phyloP scores from a whole-genome alignment of 192 early-diverging fungal genomes.

The Mycoemilia scoparia region DNA sequence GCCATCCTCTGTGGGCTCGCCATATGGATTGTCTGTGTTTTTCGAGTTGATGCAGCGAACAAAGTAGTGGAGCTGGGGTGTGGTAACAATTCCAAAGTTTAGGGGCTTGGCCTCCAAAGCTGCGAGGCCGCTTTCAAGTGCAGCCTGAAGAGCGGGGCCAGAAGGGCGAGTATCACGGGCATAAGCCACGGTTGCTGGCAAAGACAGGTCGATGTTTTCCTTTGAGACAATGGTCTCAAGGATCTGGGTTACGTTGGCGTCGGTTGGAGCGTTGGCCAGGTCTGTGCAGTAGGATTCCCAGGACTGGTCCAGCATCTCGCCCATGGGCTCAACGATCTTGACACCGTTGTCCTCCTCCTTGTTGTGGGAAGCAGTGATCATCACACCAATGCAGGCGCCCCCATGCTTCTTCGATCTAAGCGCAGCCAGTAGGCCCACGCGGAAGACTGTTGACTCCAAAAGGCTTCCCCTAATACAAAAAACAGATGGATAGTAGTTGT shows the following conservation, averaged over 20 bases:
- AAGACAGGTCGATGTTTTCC: slow-evolving; percentile 51
- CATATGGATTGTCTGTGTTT: slow-evolving; percentile 56
- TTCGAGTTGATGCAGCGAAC: slow-evolving; percentile 73
- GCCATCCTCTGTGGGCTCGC: slow-evolving; percentile 74
- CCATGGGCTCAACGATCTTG: slow-evolving; percentile 92
- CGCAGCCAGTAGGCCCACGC: slow-evolving; percentile 74
- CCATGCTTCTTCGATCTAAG: slow-evolving; percentile 77
- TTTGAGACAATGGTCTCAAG: slow-evolving; percentile 42
- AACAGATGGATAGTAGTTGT: too few species aligned
- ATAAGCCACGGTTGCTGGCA: slow-evolving; percentile 57
- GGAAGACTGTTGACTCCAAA: slow-evolving; percentile 85
- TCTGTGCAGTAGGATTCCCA: slow-evolving; percentile 88
- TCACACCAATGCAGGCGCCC: slow-evolving; percentile 77
- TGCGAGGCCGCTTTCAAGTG: slow-evolving; percentile 65
- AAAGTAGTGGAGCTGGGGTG: slow-evolving; percentile 94
- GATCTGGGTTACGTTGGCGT: slow-evolving; percentile 37
- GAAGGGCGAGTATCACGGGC: slow-evolving; percentile 90
- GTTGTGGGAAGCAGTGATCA: slow-evolving; percentile 99
- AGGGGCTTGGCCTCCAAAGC: slow-evolving; percentile 45
- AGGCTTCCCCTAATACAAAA: slow-evolving; percentile 68
- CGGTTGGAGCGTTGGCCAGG: slow-evolving; percentile 67
- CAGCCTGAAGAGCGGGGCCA: slow-evolving; percentile 57
- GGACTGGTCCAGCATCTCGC: slow-evolving; percentile 92
- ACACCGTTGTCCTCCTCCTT: slow-evolving; percentile 95
- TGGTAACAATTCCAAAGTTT: slow-evolving; percentile 80